These are phyloP conservation scores for Herpotrichia juniperi DNA, from an alignment of 2,329 filamentous ascomycete species.

Conservation along the genomic window DNA sequence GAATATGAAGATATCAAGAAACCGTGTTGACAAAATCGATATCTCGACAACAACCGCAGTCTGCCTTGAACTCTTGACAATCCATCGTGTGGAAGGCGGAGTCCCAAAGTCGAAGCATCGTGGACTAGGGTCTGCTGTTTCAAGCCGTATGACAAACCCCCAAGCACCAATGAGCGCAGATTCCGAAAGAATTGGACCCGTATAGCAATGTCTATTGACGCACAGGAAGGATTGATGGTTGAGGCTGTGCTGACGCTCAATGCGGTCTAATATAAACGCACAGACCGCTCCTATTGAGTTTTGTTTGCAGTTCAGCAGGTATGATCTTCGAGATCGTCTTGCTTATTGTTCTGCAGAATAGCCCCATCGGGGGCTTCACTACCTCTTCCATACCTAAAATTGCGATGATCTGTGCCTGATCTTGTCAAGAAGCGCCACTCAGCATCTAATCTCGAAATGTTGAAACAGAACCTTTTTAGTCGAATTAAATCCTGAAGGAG, in stretches of 20 bases:
- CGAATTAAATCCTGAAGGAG: not conserved
- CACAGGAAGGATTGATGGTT: not conserved
- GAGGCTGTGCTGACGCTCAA: not conserved
- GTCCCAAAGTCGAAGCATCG: not conserved
- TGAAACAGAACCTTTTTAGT: not conserved
- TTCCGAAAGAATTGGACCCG: not conserved
- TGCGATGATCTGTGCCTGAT: not conserved
- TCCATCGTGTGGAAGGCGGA: slow-evolving; percentile 1
- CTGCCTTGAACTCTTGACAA: not conserved
- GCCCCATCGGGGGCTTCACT: not conserved
- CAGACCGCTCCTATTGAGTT: not conserved
- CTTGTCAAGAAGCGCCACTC: not conserved
- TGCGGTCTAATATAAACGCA: not conserved
- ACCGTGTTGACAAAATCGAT: not conserved
- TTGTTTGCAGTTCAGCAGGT: not conserved
- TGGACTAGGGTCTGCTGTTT: not conserved
- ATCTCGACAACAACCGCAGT: not conserved
- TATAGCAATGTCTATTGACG: not conserved
- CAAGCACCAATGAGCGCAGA: not conserved
- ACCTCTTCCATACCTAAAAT: not conserved
- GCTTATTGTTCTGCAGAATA: not conserved
- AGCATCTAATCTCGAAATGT: not conserved
- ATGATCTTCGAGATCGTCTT: not conserved
- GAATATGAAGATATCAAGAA: not conserved
- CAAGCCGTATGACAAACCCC: not conserved